These are phyloP conservation scores for Phaeotremella skinneri DNA, from an alignment of 768 basidiomycete genomes.

Conservation along the genomic window DNA sequence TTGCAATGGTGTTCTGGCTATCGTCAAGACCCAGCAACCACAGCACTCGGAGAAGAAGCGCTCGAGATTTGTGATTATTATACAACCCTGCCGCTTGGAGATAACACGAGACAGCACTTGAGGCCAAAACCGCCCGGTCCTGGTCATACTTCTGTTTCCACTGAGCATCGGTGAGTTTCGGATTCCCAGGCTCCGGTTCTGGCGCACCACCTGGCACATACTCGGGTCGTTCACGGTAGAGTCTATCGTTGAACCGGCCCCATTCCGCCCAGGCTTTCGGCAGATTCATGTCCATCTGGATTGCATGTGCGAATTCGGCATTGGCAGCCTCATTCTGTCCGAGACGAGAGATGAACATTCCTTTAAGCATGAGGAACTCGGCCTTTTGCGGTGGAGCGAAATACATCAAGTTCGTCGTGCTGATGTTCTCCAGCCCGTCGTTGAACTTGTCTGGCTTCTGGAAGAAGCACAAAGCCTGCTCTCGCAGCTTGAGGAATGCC, in stretches of 20 bases:
- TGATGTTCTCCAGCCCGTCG: conserved; percentile 96
- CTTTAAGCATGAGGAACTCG: conserved; percentile 97
- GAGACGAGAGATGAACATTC: conserved; percentile 92
- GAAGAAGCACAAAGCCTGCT: conserved; percentile 97
- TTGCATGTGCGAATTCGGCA: conserved; percentile 86
- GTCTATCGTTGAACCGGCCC: conserved; percentile 88
- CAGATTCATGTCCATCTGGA: conserved; percentile 90
- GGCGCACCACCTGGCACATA: conserved; percentile 35
- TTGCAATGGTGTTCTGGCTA: conserved; percentile 50
- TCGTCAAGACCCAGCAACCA: conserved; percentile 97
- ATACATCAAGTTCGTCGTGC: conserved; percentile 98
- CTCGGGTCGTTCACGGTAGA: conserved; percentile 80
- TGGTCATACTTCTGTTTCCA: conserved; percentile 37
- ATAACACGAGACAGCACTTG: conserved; percentile 93
- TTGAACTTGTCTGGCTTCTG: conserved; percentile 90
- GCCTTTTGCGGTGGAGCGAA: conserved; percentile 93
- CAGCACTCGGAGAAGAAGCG: conserved; percentile 84
- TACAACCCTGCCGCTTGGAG: conserved; percentile 94
- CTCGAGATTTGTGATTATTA: conserved; percentile 88
- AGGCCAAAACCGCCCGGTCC: conserved; percentile 60
- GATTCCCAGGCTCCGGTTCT: conserved; percentile 46
- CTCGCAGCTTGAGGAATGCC: conserved; percentile 95
- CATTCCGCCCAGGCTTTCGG: conserved; percentile 99
- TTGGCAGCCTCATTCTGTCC: conserved; percentile 86
- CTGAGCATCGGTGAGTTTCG: conserved; percentile 41